Conservation (phyloP, 2,329 filamentous ascomycete genomes). For the Penicillium sclerotigenum region DNA sequence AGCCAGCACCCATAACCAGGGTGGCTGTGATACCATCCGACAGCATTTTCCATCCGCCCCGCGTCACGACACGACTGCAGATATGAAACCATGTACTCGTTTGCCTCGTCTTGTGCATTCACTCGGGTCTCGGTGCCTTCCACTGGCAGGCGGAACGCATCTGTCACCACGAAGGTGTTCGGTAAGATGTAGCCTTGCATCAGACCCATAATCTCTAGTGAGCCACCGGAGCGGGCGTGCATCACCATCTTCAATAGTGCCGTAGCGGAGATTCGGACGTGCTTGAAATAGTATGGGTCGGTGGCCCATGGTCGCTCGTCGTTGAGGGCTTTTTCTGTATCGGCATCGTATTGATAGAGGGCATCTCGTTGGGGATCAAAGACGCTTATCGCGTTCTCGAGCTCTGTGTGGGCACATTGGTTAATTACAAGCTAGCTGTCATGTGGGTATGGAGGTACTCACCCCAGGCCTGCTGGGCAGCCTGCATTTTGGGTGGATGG, state of each 20-base stretch:
- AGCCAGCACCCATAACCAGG: conserved; percentile 98
- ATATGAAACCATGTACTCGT: conserved; percentile 94
- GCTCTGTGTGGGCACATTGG: conserved; percentile 56
- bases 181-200: conserved; percentile 93
- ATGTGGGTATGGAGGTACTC: conserved; percentile 13
- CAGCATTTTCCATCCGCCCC: conserved; percentile 81
- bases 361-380: conserved; percentile 85
- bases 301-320: conserved; percentile 69
- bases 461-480: conserved; percentile 62
- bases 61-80: conserved; percentile 70
- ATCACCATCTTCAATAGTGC: conserved; percentile 98
- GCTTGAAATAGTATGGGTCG: conserved; percentile 85
- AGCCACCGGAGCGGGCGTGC: conserved; percentile 93
- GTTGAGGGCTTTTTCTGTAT: conserved; percentile 64
- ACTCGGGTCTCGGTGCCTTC: conserved; percentile 98
- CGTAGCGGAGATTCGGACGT: conserved; percentile 87
- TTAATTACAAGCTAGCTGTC: conserved; percentile 1
- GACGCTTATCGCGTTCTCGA: conserved; percentile 79
- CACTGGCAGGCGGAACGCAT: conserved; percentile 88
- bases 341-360: conserved; percentile 77
- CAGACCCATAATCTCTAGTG: conserved; percentile 92
- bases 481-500: conserved; percentile 46
- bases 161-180: conserved; percentile 83
- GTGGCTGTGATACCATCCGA: conserved; percentile 98
- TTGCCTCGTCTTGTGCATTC: conserved; percentile 91